A percentile compares a stretch with the other conserved stretches of the same genome.
phyloP scores from a whole-genome alignment of 1,139 yeast genomes.

The Diutina neorugosa region DNA sequence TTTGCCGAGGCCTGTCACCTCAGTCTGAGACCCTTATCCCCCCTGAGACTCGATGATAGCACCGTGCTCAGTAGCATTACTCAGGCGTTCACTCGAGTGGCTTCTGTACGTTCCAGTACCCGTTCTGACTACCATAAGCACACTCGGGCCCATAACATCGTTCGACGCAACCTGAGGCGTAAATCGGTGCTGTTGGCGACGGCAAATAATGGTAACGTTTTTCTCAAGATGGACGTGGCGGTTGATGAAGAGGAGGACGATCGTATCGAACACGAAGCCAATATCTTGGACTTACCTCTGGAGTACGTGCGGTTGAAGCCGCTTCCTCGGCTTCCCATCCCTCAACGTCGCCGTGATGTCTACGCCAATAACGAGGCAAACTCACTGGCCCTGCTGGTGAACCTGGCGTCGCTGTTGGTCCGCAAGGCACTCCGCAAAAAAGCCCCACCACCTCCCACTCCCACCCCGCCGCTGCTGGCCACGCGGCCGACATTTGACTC shows the following conservation, averaged over 20 bases:
- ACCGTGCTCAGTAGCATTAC: constrained; percentile 9
- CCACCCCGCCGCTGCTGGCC: neutral
- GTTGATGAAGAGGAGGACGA: neutral
- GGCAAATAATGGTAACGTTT: constrained; percentile 12
- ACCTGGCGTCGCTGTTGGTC: constrained; percentile 6
- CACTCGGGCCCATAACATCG: constrained; percentile 20
- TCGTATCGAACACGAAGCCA: constrained; percentile 4
- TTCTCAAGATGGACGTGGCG: constrained; percentile 7
- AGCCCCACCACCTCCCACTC: constrained; percentile 31
- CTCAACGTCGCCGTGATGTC: constrained; percentile 8
- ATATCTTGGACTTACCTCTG: constrained; percentile 22
- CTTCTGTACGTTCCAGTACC: constrained; percentile 26
- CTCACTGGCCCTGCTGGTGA: neutral
- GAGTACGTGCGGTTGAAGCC: constrained; percentile 15
- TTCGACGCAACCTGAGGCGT: neutral
- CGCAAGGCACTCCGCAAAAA: constrained; percentile 21
- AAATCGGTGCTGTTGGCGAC: constrained; percentile 5
- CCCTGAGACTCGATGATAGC: neutral
- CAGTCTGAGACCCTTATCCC: constrained; percentile 5
- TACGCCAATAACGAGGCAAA: constrained; percentile 8
- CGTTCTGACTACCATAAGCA: constrained; percentile 27
- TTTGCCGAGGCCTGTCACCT: constrained; percentile 4
- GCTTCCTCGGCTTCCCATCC: constrained; percentile 7
- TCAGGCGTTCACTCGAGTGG: constrained; percentile 14
- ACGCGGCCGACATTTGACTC: neutral